Percentiles rank a stretch among this genome's conserved stretches.
Conservation (phyloP, 2,329 filamentous ascomycete genomes). For the Xylaria polymorpha region DNA sequence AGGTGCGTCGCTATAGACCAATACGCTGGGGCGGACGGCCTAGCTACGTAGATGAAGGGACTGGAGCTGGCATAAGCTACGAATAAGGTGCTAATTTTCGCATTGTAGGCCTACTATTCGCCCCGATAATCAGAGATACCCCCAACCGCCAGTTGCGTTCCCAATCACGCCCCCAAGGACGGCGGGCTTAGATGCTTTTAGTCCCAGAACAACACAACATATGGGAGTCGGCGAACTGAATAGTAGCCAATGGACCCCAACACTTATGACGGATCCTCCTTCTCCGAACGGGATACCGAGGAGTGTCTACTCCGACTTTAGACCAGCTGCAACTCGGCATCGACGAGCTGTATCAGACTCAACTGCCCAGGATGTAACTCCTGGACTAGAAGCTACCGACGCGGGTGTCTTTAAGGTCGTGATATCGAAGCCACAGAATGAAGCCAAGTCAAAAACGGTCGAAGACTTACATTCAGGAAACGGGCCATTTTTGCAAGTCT, state of each 20-base stretch:
- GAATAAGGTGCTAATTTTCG: constrained; percentile 36
- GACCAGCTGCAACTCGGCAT: constrained; percentile 53
- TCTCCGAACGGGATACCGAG: constrained; percentile 49
- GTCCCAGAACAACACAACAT: constrained; percentile 48
- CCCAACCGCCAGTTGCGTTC: constrained; percentile 70
- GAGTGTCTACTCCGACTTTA: constrained; percentile 50
- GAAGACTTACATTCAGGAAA: constrained; percentile 62
- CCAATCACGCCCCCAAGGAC: constrained; percentile 70
- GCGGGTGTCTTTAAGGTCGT: constrained; percentile 81
- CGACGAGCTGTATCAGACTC: constrained; percentile 81
- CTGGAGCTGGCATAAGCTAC: constrained; percentile 3
- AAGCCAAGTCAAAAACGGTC: constrained; percentile 70
- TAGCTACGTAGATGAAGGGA: constrained; percentile 1
- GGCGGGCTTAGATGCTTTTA: constrained; percentile 63
- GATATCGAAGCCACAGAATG: constrained; percentile 76
- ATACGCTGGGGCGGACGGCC: not conserved
- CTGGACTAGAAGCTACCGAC: constrained; percentile 63
- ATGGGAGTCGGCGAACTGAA: constrained; percentile 50
- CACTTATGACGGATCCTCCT: constrained; percentile 47
- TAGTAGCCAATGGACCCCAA: constrained; percentile 58
- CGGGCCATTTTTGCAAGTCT: constrained; percentile 73
- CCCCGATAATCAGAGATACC: constrained; percentile 70
- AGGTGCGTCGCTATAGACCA: constrained; percentile 65
- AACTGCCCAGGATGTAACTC: constrained; percentile 73
- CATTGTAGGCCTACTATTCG: constrained; percentile 67